These are phyloP conservation scores for Chlorokybus atmophyticus DNA, from an alignment of 139 green algal genomes.

Conservation along the genomic window DNA sequence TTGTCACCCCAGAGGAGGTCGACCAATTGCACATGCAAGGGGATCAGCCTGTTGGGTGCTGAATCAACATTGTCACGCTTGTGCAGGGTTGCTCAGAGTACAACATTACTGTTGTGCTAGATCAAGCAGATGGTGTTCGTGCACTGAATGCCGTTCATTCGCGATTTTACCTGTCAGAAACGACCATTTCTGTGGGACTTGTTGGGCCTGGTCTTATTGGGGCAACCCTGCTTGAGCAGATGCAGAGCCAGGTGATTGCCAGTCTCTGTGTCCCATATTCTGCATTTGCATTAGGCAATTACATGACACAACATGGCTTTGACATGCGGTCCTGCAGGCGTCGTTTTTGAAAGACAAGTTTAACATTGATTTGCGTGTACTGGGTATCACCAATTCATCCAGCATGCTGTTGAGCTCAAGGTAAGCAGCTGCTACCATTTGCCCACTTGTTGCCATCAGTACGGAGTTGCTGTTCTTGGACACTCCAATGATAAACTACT, in stretches of 20 bases:
- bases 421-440: conserved; percentile 11
- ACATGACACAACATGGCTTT: too few species aligned
- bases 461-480: background rate
- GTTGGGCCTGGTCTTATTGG: conserved; percentile 81
- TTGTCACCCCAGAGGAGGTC: background rate
- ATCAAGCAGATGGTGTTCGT: conserved; percentile 39
- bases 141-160: conserved; percentile 73
- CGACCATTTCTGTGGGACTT: conserved; percentile 73
- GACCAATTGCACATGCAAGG: background rate
- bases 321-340: too few species aligned
- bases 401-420: conserved; percentile 67
- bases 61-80: conserved; percentile 39
- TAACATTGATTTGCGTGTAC: conserved; percentile 72
- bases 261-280: too few species aligned
- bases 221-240: conserved; percentile 70
- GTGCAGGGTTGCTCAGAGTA: conserved; percentile 86
- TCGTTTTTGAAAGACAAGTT: conserved; percentile 55
- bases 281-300: too few species aligned
- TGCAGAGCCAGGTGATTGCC: conserved; percentile 60
- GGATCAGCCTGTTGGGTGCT: too few species aligned
- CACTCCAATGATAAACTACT: too few species aligned
- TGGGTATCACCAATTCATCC: conserved; percentile 53
- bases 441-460: background rate
- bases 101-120: conserved; percentile 95
- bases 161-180: conserved; percentile 84